Evolutionary conservation across 169 alveolate species (phyloP), one percentile per base, ranked within the genome.

Genomic region (Babesia microti): DNA sequence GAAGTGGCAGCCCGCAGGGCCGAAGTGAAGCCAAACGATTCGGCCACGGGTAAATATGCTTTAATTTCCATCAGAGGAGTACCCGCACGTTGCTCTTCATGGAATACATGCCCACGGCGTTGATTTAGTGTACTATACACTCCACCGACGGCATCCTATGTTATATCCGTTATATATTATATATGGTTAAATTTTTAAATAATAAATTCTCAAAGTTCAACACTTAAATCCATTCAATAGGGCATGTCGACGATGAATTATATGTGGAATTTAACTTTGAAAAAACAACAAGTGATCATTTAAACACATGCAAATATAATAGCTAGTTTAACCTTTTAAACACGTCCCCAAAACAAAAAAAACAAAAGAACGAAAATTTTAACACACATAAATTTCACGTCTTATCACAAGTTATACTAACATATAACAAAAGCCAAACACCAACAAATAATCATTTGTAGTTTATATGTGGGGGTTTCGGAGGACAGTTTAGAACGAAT

Each of bases 31-130:
- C 98, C 98, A 85, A 96, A 96, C 24, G 98, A 93, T 72, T 96
- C 99, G 24, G 99, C 89, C 54, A 96, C 99, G 15, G 99, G 99
- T 53, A 96, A 79, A 76, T 91, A 89, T 11, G 99, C 98, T 85
- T 89, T 93, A 58, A 93, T 93, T 56, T 89, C 91, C 12, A 89
- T 83, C 37, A 92, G 86, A 23, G 99, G 99, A 15, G 99, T 94
- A 41, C 99, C 99, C 24, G 88, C 83, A 40, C 94, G 89, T 58
- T 85, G 91, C 67, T 94, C 98, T 80, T 94, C 99, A 45, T 88
- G 91, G 80, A 91, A 89, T 41, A 94, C 97, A 68, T 87, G 92
- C 50, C 99, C 99, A 72, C 99, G 89, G 63, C 99, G 91, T 79
- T 86, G 92, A 83, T 85, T 91, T 56, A 96, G 87, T 43, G 93